Conservation (phyloP, 768 basidiomycete species). For the Tremella mesenterica region DNA sequence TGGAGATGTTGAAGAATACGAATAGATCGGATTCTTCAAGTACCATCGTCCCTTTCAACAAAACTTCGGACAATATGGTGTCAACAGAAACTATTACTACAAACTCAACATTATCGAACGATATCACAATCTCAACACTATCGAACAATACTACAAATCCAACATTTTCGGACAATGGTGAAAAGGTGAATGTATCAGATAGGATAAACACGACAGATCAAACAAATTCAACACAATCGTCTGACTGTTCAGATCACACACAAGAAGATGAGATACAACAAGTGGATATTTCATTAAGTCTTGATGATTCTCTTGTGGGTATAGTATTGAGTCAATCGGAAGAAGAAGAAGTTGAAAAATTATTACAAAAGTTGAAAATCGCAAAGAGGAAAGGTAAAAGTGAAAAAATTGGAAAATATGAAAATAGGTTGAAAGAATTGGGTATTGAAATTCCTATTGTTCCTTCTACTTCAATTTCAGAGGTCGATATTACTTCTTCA, state of each 20-base stretch:
- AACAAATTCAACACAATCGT: no score
- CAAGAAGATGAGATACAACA: slow-evolving; percentile 11
- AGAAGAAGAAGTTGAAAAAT: slow-evolving; percentile 38
- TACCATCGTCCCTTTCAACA: background rate
- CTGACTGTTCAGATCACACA: no score
- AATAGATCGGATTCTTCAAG: no score
- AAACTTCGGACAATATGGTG: no score
- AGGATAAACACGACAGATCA: no score
- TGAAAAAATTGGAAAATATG: slow-evolving; percentile 41
- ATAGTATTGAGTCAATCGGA: slow-evolving; percentile 32
- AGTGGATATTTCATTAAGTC: slow-evolving; percentile 15
- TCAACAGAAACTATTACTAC: no score
- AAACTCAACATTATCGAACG: no score
- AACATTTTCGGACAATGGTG: no score
- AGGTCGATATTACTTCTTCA: background rate
- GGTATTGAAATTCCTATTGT: slow-evolving; percentile 20
- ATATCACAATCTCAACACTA: no score
- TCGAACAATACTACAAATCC: no score
- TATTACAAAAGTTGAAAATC: slow-evolving; percentile 43
- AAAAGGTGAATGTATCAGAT: no score
- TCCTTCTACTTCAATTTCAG: background rate
- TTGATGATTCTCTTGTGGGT: slow-evolving; percentile 29
- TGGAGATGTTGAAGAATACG: no score
- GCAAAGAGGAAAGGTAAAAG: slow-evolving; percentile 36
- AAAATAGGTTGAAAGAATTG: slow-evolving; percentile 28